Conservation (phyloP, 2,329 filamentous ascomycete genomes). For the Drechmeria coniospora region DNA sequence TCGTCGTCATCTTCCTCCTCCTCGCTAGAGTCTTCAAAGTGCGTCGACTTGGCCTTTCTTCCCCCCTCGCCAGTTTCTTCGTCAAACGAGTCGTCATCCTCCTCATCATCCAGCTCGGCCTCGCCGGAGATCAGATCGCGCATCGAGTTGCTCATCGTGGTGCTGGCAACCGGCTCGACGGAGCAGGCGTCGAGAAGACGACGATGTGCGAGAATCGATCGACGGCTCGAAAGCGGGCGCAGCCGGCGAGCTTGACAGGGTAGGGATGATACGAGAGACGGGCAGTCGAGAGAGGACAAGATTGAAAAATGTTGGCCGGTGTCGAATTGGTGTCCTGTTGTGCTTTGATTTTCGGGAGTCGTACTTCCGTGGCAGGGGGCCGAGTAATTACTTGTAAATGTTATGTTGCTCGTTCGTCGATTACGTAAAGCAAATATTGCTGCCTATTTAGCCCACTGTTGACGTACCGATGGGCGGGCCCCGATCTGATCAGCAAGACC, state of each 20-base stretch:
- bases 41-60: slow-evolving; percentile 20
- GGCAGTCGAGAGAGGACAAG: background rate
- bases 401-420: background rate
- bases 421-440: slow-evolving; percentile 1
- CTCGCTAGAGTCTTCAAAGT: slow-evolving; percentile 71
- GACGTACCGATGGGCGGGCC: no score
- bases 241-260: background rate
- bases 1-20: slow-evolving; percentile 90
- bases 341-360: slow-evolving; percentile 12
- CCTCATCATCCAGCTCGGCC: slow-evolving; percentile 74
- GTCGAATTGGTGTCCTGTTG: slow-evolving; percentile 7
- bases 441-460: no score
- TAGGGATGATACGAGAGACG: slow-evolving; percentile 1
- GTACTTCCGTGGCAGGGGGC: slow-evolving; percentile 10
- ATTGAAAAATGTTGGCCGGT: no score
- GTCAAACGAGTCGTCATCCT: slow-evolving; percentile 71
- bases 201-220: no score
- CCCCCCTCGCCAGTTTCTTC: slow-evolving; percentile 53
- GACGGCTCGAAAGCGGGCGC: no score
- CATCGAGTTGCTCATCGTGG: slow-evolving; percentile 47
- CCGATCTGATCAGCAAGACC: no score
- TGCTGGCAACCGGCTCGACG: slow-evolving; percentile 3
- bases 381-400: slow-evolving; percentile 6
- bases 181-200: background rate
- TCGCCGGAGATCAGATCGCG: slow-evolving; percentile 69